Base-by-base conservation (phyloP, 2,329 filamentous ascomycete species). In the Xylaria sp. region DNA sequence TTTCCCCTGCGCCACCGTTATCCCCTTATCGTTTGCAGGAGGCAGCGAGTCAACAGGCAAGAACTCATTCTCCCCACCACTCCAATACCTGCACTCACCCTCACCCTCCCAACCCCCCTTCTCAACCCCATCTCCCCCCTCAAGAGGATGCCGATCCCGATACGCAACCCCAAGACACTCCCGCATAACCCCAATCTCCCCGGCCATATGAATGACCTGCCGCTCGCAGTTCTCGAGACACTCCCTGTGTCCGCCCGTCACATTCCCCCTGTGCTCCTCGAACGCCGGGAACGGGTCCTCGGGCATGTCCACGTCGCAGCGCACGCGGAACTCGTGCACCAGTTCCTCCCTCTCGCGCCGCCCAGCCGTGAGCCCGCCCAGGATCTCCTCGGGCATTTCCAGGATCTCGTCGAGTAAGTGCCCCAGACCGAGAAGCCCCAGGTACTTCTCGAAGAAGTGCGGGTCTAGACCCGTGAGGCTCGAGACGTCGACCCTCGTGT, bases 121-220 rank as follows among this genome's bases (percentile, higher is more conserved):
- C 49, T 20, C 13, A 55, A 28, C 4, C 2, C 6, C 6, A 4
- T 5, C 6, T 9, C 6, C 6, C 31, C 31, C 9, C 31, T 33
- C 33, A 4, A 25, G 25, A 25, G 25, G 2, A 25, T 25, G 25
- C 25, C 28, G n/a, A 15, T 36, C 58, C 48, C 61, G 39, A 43
- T 57, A 77, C 64, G 75, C 75, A 15, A 69, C 73, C 4, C 74
- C 75, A n/a, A 76, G 7, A 23, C 74, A 76, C 63, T 76, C 74
- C 18, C 18, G 41, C 9, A 73, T 60, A 8, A 61, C 20, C 0
- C 69, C 68, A 12, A 64, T 7, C 1, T 12, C 10, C 12, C 60
- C 68, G 1, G 70, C 73, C 43, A 54, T 51, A 0, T n/a, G 46
- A 3, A 76, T 69, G 0, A 74, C 74, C 28, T 51, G 59, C 51